Base-by-base conservation (phyloP, 495 filamentous ascomycete species). In the Penicillium mononematosum region DNA sequence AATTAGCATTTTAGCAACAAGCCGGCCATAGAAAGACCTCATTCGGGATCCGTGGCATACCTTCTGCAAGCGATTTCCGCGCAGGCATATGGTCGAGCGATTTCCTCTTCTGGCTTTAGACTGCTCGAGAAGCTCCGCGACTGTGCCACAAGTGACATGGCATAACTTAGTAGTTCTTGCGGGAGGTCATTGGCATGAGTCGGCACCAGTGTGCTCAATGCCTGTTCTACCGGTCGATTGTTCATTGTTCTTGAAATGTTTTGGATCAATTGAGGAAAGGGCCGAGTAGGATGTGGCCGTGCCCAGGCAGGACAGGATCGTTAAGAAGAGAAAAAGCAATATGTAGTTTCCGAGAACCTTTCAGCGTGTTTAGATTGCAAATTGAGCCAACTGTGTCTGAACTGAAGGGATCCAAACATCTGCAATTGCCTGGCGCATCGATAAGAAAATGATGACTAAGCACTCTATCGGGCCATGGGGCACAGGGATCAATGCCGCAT, bases 1-100 rank as follows among this genome's bases (percentile, higher is more conserved):
- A 42, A 47, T 67, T 31, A 69, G 63, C 29, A 55, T 59, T 14
- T 49, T 19, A 55, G 22, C 3, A 14, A 3, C 2, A 17, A 50
- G 16, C 12, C 1, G 27, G 24, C 24, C 2, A 2, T 24, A n/a
- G 5, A 14, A 19, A 20, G 27, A 7, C 11, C 32, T 38, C 17
- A 19, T 19, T 20, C n/a, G 3, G 45, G 29, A 5, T 5, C n/a
- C 12, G 29, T 20, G 4, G 46, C 59, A 50, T 58, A 89, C 88
- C 90, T 82, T 70, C 91, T 89, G 73, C 93, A 97, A 39, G 94
- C 94, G 34, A 98, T 83, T 70, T 98, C 87, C 2, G 91, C 89
- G 68, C 95, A 98, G 10, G 89, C 90, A 71, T 94, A 96, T 10
- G 85, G 81, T 7, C 93, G 83, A 17, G 88, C 89, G 58, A 91